These are phyloP conservation scores for Hysterium pulicare DNA, from an alignment of 2,329 filamentous ascomycete genomes.

Conservation along the genomic window DNA sequence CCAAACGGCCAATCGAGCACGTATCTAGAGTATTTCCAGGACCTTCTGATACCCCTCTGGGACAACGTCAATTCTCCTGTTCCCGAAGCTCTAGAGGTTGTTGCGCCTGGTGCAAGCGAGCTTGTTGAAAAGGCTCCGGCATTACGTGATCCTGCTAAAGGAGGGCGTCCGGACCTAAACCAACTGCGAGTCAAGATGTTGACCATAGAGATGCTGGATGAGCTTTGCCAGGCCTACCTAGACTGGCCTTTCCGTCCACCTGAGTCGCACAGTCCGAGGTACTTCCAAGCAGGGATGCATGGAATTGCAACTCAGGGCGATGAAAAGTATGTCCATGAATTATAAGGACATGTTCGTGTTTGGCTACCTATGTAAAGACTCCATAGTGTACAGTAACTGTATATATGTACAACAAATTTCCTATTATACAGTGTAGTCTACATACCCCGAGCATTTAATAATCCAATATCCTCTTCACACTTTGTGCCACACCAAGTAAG, in stretches of 20 bases:
- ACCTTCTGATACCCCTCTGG: slow-evolving; percentile 24
- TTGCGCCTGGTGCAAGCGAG: slow-evolving; percentile 26
- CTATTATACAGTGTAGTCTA: no score
- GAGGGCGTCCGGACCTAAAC: slow-evolving; percentile 29
- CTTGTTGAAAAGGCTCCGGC: slow-evolving; percentile 24
- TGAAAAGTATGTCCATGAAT: no score
- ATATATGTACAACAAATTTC: no score
- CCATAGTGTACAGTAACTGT: no score
- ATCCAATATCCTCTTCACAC: no score
- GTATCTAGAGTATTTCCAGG: slow-evolving; percentile 23
- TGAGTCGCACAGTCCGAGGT: slow-evolving; percentile 18
- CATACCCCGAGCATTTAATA: no score
- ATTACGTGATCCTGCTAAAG: slow-evolving; percentile 27
- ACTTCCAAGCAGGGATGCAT: no score
- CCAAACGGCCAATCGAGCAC: slow-evolving; percentile 11
- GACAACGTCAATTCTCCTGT: slow-evolving; percentile 7
- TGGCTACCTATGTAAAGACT: no score
- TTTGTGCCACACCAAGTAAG: no score
- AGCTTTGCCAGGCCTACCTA: slow-evolving; percentile 26
- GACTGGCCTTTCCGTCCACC: slow-evolving; percentile 33
- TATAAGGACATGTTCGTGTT: no score
- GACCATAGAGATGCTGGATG: slow-evolving; percentile 31
- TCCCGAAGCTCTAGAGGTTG: slow-evolving; percentile 19
- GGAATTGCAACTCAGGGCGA: no score
- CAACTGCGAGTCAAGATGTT: slow-evolving; percentile 28